Percentiles rank a stretch among this genome's conserved stretches.
phyloP scores from a whole-genome alignment of 768 basidiomycete species.

The Pleurotus platypus region DNA sequence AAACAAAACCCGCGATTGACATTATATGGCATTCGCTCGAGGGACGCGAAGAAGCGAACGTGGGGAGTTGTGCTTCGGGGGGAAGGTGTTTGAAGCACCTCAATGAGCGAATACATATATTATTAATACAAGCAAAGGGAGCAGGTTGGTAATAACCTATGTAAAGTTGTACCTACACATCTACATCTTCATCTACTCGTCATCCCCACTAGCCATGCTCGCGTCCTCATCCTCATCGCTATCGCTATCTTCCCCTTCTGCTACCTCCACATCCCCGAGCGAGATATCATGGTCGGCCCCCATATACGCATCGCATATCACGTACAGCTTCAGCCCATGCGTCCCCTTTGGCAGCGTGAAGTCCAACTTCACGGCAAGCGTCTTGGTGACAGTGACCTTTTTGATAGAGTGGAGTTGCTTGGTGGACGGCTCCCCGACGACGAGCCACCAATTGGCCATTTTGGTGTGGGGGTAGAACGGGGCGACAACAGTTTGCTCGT shows the following conservation, averaged over 20 bases:
- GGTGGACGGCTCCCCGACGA: conserved; percentile 81
- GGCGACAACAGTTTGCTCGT: conserved; percentile 84
- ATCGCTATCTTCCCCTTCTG: conserved; percentile 86
- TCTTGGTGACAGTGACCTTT: conserved; percentile 87
- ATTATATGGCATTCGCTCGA: too few species aligned
- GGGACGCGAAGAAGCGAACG: too few species aligned
- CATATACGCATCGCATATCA: conserved; percentile 90
- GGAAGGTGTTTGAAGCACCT: too few species aligned
- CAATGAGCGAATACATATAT: too few species aligned
- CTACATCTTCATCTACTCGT: conserved; percentile 17
- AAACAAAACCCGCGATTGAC: too few species aligned
- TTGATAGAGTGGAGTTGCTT: conserved; percentile 83
- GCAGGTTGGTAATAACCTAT: too few species aligned
- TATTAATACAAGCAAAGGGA: too few species aligned
- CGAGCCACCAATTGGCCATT: conserved; percentile 96
- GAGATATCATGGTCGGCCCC: conserved; percentile 92
- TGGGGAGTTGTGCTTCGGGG: too few species aligned
- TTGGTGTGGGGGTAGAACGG: conserved; percentile 91
- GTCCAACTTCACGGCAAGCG: conserved; percentile 82
- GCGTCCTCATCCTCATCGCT: conserved; percentile 82
- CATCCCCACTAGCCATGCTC: conserved; percentile 66
- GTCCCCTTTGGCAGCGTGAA: conserved; percentile 83
- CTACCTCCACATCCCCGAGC: conserved; percentile 80
- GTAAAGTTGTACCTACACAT: too few species aligned
- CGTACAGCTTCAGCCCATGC: conserved; percentile 80